phyloP scores from a whole-genome alignment of 805 yeast species.

The Nakazawaea peltata region DNA sequence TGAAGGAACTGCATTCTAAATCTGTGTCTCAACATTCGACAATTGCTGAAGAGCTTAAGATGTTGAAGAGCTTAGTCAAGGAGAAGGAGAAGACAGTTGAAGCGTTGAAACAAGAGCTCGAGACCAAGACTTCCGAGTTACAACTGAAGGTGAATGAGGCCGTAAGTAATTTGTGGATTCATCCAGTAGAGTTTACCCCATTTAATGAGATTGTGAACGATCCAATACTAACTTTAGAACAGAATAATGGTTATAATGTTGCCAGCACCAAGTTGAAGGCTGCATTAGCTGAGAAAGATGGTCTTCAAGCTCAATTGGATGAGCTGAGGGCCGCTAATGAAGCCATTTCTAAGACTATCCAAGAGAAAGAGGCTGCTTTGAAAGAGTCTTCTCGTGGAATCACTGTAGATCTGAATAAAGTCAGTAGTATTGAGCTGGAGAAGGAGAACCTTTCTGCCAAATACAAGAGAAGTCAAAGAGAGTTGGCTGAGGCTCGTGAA shows the following conservation, averaged over 20 bases:
- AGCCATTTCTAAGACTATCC: slow-evolving; percentile 25
- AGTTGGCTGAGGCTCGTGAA: slow-evolving; percentile 16
- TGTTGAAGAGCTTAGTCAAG: slow-evolving; percentile 19
- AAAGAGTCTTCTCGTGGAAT: slow-evolving; percentile 19
- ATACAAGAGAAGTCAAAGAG: slow-evolving; percentile 16
- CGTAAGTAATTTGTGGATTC: slow-evolving; percentile 16
- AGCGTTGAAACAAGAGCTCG: slow-evolving; percentile 21
- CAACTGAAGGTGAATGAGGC: slow-evolving; percentile 25
- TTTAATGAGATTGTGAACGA: background rate
- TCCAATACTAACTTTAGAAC: slow-evolving; percentile 5
- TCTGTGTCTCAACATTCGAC: slow-evolving; percentile 9
- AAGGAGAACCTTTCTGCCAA: slow-evolving; percentile 6
- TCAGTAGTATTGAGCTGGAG: slow-evolving; percentile 8
- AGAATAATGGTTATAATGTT: slow-evolving; percentile 15
- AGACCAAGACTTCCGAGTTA: slow-evolving; percentile 20
- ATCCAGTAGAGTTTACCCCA: slow-evolving; percentile 8
- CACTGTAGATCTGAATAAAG: slow-evolving; percentile 18
- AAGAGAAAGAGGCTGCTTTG: slow-evolving; percentile 27
- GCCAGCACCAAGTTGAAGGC: slow-evolving; percentile 30
- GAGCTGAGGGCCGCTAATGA: slow-evolving; percentile 26
- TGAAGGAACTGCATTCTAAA: slow-evolving; percentile 1
- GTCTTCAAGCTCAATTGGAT: slow-evolving; percentile 30
- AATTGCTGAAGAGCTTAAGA: slow-evolving; percentile 21
- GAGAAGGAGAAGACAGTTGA: slow-evolving; percentile 27
- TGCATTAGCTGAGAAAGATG: slow-evolving; percentile 35